A percentile compares a stretch with the other conserved stretches of the same genome.
phyloP scores from a whole-genome alignment of 768 basidiomycete species.

The Serendipita sp. region DNA sequence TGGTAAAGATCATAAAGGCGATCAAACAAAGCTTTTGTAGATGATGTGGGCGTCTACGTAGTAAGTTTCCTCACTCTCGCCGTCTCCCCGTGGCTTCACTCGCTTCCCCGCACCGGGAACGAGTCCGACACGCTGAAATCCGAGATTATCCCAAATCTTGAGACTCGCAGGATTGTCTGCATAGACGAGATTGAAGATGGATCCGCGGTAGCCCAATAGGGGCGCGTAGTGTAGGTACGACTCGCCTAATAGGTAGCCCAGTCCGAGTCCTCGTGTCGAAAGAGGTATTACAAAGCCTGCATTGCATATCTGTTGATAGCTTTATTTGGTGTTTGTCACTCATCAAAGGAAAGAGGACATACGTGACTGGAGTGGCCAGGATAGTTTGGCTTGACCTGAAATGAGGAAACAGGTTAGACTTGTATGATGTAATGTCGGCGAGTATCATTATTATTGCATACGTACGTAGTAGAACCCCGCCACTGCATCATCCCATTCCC shows the following conservation, averaged over 20 bases:
- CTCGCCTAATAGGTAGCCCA: conserved; percentile 54
- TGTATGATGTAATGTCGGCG: neutral
- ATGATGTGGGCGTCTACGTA: conserved; percentile 78
- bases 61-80: conserved; percentile 45
- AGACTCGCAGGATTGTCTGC: conserved; percentile 64
- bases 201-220: conserved; percentile 53
- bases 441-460: neutral
- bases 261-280: conserved; percentile 41
- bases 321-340: neutral
- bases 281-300: conserved; percentile 73
- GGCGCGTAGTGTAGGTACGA: conserved; percentile 75
- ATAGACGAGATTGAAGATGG: conserved; percentile 86
- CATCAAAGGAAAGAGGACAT: conserved; percentile 20
- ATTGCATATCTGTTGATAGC: conserved; percentile 54
- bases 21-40: conserved; percentile 49
- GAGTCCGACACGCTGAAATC: conserved; percentile 61
- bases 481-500: conserved; percentile 51
- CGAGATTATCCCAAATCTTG: conserved; percentile 71
- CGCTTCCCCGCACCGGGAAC: conserved; percentile 58
- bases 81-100: conserved; percentile 42
- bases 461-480: conserved; percentile 59
- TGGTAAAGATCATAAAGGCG: neutral
- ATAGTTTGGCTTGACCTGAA: conserved; percentile 70
- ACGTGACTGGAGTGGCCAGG: conserved; percentile 83
- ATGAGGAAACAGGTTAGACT: conserved; percentile 5